A percentile compares a stretch with the other conserved stretches of the same genome.
phyloP scores from a whole-genome alignment of 139 green algal genomes.

The Volvox reticuliferus region DNA sequence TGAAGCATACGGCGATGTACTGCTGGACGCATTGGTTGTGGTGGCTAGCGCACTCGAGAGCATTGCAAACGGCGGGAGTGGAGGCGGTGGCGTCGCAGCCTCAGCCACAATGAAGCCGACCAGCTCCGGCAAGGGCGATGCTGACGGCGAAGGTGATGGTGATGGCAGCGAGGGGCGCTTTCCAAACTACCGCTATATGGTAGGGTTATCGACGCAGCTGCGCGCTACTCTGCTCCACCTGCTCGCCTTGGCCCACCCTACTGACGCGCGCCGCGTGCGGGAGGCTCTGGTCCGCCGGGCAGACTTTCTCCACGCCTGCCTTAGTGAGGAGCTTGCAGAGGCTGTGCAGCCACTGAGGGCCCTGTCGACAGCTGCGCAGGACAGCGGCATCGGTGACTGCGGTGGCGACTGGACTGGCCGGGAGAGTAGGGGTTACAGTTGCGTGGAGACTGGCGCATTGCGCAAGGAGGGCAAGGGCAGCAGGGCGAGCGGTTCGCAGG shows the following conservation, averaged over 20 bases:
- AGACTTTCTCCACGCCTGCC: slow-evolving; percentile 5
- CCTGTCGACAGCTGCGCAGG: background rate
- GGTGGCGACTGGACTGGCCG: background rate
- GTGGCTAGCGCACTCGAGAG: slow-evolving; percentile 57
- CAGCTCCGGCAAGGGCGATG: background rate
- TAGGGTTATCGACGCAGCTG: slow-evolving; percentile 36
- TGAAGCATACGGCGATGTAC: slow-evolving; percentile 55
- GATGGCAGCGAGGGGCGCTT: slow-evolving; percentile 28
- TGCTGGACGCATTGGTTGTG: slow-evolving; percentile 63
- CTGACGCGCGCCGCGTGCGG: slow-evolving; percentile 13
- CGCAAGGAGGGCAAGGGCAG: background rate
- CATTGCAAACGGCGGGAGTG: slow-evolving; percentile 42
- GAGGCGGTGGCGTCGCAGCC: background rate
- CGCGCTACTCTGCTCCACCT: slow-evolving; percentile 49
- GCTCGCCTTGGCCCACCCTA: slow-evolving; percentile 32
- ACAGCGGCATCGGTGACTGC: background rate
- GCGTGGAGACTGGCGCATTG: no score
- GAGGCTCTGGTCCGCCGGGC: slow-evolving; percentile 26
- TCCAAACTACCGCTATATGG: slow-evolving; percentile 47
- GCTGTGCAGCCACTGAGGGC: slow-evolving; percentile 16
- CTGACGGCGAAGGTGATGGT: background rate
- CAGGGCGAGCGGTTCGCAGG: background rate
- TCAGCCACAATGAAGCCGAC: no score
- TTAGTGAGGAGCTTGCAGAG: slow-evolving; percentile 13
- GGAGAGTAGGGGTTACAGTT: no score